Conservation (phyloP, 805 yeast genomes). For the Tetrapisispora fleetii region DNA sequence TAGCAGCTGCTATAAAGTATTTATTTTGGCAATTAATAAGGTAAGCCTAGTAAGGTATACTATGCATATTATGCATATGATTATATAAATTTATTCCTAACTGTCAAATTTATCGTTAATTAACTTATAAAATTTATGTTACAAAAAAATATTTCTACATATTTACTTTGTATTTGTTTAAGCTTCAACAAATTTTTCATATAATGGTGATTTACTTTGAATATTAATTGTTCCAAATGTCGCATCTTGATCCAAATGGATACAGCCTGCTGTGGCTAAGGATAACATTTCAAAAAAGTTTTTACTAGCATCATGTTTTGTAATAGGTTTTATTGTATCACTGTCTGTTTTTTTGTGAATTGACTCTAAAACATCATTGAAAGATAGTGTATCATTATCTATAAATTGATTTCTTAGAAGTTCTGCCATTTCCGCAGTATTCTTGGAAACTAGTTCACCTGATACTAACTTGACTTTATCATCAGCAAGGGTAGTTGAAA, state of each 20-base stretch:
- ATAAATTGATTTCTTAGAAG: slow-evolving; percentile 13
- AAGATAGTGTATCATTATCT: slow-evolving; percentile 9
- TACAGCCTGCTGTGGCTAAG: slow-evolving; percentile 66
- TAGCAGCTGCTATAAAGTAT: too few species aligned
- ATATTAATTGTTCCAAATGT: slow-evolving; percentile 54
- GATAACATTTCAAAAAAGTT: slow-evolving; percentile 76
- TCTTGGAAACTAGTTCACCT: slow-evolving; percentile 20
- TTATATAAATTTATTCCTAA: too few species aligned
- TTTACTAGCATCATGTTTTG: slow-evolving; percentile 21
- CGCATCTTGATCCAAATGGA: slow-evolving; percentile 49
- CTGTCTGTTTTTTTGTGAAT: not conserved
- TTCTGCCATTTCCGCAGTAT: slow-evolving; percentile 23
- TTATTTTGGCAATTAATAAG: too few species aligned
- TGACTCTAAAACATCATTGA: slow-evolving; percentile 7
- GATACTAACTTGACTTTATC: slow-evolving; percentile 11
- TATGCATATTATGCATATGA: too few species aligned
- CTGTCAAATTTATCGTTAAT: too few species aligned
- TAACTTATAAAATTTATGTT: too few species aligned
- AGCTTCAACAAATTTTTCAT: slow-evolving; percentile 20
- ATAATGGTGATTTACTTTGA: slow-evolving; percentile 34
- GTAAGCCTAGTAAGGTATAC: too few species aligned
- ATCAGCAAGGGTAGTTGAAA: not conserved
- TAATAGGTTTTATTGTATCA: not conserved
- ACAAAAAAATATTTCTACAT: not conserved
- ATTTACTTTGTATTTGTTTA: not conserved